These are phyloP conservation scores for Cyclotella atomus DNA, from an alignment of 108 stramenopile species.

Conservation along the genomic window DNA sequence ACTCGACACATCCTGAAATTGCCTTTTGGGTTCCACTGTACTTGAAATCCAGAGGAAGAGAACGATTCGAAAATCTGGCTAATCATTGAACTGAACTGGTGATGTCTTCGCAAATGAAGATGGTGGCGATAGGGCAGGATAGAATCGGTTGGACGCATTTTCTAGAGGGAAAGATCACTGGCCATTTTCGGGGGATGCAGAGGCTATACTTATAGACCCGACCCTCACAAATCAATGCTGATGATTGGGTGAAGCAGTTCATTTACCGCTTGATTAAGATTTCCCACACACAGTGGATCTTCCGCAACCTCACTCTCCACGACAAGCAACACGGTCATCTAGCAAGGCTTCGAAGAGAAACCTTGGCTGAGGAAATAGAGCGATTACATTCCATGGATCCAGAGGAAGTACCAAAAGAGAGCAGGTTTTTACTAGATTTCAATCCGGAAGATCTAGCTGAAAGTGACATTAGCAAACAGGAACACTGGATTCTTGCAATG, in stretches of 20 bases:
- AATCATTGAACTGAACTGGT: background rate
- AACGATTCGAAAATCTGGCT: background rate
- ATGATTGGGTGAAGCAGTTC: background rate
- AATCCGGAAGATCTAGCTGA: background rate
- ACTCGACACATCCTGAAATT: background rate
- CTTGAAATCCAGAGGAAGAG: background rate
- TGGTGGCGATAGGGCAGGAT: background rate
- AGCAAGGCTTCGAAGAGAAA: background rate
- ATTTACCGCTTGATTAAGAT: background rate
- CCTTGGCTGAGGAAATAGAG: background rate
- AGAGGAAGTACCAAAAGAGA: background rate
- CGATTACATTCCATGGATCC: background rate
- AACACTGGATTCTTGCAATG: background rate
- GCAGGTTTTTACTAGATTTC: no score
- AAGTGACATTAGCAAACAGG: background rate
- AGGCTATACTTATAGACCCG: no score
- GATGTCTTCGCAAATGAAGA: background rate
- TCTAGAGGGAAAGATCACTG: slow-evolving; percentile 11
- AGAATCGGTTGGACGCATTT: slow-evolving; percentile 19
- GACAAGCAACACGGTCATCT: background rate
- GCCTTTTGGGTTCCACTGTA: background rate
- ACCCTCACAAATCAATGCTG: slow-evolving; percentile 1
- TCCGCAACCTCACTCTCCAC: slow-evolving; percentile 11
- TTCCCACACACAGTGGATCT: slow-evolving; percentile 15
- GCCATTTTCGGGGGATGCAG: no score